Percentiles rank a stretch among this genome's conserved stretches.
phyloP scores from a whole-genome alignment of 371 early-diverging fungal genomes.

The Mucor racemosus region DNA sequence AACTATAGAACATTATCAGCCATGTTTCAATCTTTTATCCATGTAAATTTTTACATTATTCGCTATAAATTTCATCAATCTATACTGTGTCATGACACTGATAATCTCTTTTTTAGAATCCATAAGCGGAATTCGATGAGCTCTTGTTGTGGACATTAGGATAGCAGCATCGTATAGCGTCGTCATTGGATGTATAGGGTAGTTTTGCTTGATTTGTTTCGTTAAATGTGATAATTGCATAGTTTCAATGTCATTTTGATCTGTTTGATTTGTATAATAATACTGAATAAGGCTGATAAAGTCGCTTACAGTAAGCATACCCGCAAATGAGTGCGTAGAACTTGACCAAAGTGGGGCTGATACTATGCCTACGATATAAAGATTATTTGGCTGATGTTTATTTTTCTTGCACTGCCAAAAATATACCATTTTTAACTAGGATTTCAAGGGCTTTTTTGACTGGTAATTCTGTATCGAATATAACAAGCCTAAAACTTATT shows the following conservation, averaged over 20 bases:
- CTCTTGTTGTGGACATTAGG: slow-evolving; percentile 69
- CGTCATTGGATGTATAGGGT: slow-evolving; percentile 72
- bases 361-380: slow-evolving; percentile 65
- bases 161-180: slow-evolving; percentile 76
- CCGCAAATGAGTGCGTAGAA: slow-evolving; percentile 69
- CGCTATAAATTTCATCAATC: slow-evolving; percentile 83
- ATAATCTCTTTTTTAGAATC: slow-evolving; percentile 71
- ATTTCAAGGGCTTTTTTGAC: slow-evolving; percentile 88
- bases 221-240: slow-evolving; percentile 70
- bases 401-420: neutral
- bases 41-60: slow-evolving; percentile 22
- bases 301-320: slow-evolving; percentile 89
- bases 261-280: slow-evolving; percentile 74
- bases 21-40: neutral
- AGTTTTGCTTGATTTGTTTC: slow-evolving; percentile 42
- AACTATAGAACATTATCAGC: slow-evolving; percentile 5
- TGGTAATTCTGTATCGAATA: slow-evolving; percentile 80
- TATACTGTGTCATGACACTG: slow-evolving; percentile 63
- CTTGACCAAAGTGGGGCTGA: slow-evolving; percentile 91
- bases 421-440: slow-evolving; percentile 82
- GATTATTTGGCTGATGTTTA: neutral
- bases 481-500: slow-evolving; percentile 79
- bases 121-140: slow-evolving; percentile 85
- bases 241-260: slow-evolving; percentile 73
- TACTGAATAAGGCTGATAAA: slow-evolving; percentile 87